Base-by-base conservation (phyloP, 2,329 filamentous ascomycete genomes). In the Neofusicoccum kwambonambiense region DNA sequence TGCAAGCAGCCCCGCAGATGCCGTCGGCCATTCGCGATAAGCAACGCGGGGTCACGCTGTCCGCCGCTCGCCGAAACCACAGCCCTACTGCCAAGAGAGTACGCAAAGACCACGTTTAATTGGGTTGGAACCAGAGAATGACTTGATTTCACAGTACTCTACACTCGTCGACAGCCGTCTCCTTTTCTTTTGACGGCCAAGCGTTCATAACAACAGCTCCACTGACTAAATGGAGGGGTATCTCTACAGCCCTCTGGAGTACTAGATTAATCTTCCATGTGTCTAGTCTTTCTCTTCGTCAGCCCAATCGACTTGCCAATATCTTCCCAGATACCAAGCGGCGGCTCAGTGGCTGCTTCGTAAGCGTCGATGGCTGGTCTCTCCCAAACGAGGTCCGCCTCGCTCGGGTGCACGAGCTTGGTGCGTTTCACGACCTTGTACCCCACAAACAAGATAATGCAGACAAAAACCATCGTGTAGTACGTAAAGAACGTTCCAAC, bases 401-500 rank as follows among this genome's bases (percentile, higher is more conserved):
- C 83, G 4, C 79, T 72, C 0, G 87, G 78, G 2, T 76, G 76
- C 17, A 87, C 78, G 60, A 84, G 78, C 66, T 81, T 81, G 1
- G 88, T 90, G 64, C 79, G 80, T 78, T 87, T 86, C 73, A 87
- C 19, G 1, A 90, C 7, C 77, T 91, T 91, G 86, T 87, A 91
- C 69, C 80, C 80, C 19, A 83, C 61, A 72, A 84, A 89, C 34
- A 87, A 76, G 41, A 85, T 71, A 17, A 75, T 76, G 19, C 54
- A 67, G 50, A 57, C 52, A 42, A 49, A 65, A 37, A 66, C 79
- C 68, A 86, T 77, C 39, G 85, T 82, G 68, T 86, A 87, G 66
- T 82, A 83, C 58, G 84, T 79, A 35, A 87, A 81, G 68, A 86
- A 86, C 8, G 76, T 77, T 1, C 80, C 80, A 0, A 79, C 77